These are phyloP conservation scores for Annona cherimola DNA, from an alignment of 164 flowering plant genomes.

Conservation along the genomic window DNA sequence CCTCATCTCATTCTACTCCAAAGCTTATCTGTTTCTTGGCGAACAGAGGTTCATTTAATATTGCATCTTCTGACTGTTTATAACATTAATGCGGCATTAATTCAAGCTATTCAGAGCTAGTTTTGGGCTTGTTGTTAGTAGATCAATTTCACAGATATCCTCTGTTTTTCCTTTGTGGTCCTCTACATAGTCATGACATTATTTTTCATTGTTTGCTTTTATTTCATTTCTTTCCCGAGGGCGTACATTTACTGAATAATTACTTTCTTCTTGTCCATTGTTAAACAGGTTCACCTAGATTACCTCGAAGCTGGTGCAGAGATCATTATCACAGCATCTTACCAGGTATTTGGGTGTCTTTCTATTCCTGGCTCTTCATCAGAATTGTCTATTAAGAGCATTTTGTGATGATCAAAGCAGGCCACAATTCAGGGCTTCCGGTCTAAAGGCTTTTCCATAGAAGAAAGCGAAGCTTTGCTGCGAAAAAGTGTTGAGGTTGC, in stretches of 20 bases:
- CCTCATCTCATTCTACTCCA: no score
- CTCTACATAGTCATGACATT: not conserved
- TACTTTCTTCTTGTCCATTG: not conserved
- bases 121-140: no score
- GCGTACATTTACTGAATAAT: not conserved
- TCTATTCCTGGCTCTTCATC: not conserved
- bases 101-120: no score
- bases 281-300: conserved; percentile 60
- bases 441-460: conserved; percentile 44
- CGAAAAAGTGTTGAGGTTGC: conserved; percentile 54
- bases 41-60: no score
- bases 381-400: conserved; percentile 1
- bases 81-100: no score
- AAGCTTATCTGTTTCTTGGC: no score
- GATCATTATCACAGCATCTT: conserved; percentile 63
- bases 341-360: conserved; percentile 40
- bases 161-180: no score
- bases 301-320: conserved; percentile 76
- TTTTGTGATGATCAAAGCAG: conserved; percentile 18
- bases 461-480: conserved; percentile 50
- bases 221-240: no score
- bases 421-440: conserved; percentile 58
- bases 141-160: no score
- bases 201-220: not conserved
- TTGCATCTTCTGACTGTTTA: no score